phyloP scores from a whole-genome alignment of 495 filamentous ascomycete species.

The Lophiostoma macrostomum region DNA sequence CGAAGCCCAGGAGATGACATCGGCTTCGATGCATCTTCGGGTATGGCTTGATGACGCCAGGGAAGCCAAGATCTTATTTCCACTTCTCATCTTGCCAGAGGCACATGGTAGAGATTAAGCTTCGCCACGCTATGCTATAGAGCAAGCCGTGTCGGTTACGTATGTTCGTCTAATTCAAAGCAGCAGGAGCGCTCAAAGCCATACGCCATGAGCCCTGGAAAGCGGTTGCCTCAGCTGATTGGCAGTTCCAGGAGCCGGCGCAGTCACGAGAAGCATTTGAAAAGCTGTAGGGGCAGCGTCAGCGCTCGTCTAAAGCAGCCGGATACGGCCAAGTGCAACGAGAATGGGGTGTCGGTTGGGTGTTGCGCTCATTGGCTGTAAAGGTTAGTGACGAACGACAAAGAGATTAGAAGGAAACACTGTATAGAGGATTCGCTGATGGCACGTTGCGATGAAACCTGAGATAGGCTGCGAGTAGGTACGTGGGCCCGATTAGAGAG shows the following conservation, averaged over 20 bases:
- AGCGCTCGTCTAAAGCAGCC: conserved; percentile 22
- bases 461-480: conserved; percentile 4
- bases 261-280: conserved; percentile 21
- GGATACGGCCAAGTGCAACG: not conserved
- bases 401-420: not conserved
- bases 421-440: conserved; percentile 11
- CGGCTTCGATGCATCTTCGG: conserved; percentile 8
- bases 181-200: no score
- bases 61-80: no score
- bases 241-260: no score
- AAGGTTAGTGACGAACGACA: conserved; percentile 8
- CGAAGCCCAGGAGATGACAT: conserved; percentile 5
- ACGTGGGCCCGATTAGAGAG: conserved; percentile 6
- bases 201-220: no score
- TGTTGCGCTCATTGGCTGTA: conserved; percentile 13
- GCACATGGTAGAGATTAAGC: no score
- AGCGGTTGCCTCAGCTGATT: no score
- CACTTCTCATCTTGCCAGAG: no score
- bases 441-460: conserved; percentile 32
- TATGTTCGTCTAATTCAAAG: conserved; percentile 1
- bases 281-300: conserved; percentile 6
- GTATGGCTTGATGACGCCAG: not conserved
- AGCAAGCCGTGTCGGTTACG: conserved; percentile 12
- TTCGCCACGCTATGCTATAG: conserved; percentile 10
- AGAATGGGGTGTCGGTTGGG: conserved; percentile 5